phyloP scores from a whole-genome alignment of 2,329 filamentous ascomycete genomes.

The Colletotrichum sp. region DNA sequence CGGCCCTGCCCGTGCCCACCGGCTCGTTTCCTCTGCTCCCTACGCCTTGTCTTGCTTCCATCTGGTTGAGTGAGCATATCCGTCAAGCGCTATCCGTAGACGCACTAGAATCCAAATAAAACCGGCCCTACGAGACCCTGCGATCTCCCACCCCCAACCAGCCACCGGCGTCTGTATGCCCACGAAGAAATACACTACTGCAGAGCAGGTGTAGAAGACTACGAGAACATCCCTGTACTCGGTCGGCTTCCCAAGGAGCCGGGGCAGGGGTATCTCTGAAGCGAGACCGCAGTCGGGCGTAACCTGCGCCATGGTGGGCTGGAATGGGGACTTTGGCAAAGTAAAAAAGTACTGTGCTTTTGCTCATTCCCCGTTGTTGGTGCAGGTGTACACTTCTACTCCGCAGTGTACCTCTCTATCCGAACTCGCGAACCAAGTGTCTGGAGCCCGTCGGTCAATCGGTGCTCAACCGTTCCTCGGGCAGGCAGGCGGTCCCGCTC shows the following conservation, averaged over 20 bases:
- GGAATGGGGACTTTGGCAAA: background rate
- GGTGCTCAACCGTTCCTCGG: background rate
- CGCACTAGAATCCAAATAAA: background rate
- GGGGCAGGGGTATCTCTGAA: conserved; percentile 4
- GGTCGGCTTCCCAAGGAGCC: background rate
- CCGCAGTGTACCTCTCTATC: background rate
- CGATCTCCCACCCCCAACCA: background rate
- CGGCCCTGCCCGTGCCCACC: background rate
- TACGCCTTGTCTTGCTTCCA: background rate
- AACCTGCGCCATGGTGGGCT: conserved; percentile 3
- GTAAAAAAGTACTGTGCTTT: background rate
- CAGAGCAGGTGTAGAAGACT: background rate
- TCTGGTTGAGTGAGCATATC: background rate
- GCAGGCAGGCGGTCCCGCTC: background rate
- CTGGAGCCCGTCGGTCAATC: background rate
- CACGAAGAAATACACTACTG: background rate
- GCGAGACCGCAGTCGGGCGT: conserved; percentile 9
- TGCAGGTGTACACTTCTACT: background rate
- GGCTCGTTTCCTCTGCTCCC: background rate
- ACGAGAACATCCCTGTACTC: background rate
- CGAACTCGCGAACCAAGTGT: background rate
- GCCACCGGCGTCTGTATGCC: background rate
- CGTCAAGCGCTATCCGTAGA: background rate
- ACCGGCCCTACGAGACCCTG: conserved; percentile 3
- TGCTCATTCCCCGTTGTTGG: background rate